Evolutionary conservation across 2,329 filamentous ascomycete genomes (phyloP).

Genomic region (Ophiostoma angusticollis): DNA sequence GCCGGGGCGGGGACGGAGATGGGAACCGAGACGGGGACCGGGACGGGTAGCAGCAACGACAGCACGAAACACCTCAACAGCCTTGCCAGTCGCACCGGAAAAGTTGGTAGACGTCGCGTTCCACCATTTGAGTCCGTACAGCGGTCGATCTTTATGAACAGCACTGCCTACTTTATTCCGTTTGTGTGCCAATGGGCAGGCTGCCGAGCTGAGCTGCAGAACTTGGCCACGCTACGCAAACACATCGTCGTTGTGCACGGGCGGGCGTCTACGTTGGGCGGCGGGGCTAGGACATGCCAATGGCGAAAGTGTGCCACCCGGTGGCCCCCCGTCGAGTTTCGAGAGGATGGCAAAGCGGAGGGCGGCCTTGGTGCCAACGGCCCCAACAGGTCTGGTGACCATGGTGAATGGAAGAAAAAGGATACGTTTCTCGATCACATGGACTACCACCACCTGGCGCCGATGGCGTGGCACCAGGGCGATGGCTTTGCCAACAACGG

Average conservation of each 20-base stretch:
- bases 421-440: constrained; percentile 36
- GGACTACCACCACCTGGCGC: constrained; percentile 38
- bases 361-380: constrained; percentile 6
- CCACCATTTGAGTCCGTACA: constrained; percentile 17
- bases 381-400: not conserved
- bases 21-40: too few relatives aligned
- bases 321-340: constrained; percentile 13
- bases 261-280: not conserved
- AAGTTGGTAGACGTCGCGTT: constrained; percentile 26
- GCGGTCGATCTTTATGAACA: constrained; percentile 27
- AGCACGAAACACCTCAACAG: not conserved
- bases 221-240: constrained; percentile 43
- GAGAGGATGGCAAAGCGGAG: not conserved
- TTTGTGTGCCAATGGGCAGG: constrained; percentile 48
- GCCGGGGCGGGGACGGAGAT: too few relatives aligned
- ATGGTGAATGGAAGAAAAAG: too few relatives aligned
- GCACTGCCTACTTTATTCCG: constrained; percentile 32
- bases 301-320: constrained; percentile 29
- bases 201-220: constrained; percentile 49
- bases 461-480: constrained; percentile 44
- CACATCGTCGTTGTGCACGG: constrained; percentile 41
- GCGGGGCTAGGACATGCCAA: constrained; percentile 17
- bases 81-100: constrained; percentile 26
- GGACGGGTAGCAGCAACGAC: too few relatives aligned
- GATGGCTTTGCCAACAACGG: constrained; percentile 40